Evolutionary conservation across 2,329 filamentous ascomycete genomes (phyloP), one percentile per base, ranked within the genome.

Genomic region (Colletotrichum spaethianum): DNA sequence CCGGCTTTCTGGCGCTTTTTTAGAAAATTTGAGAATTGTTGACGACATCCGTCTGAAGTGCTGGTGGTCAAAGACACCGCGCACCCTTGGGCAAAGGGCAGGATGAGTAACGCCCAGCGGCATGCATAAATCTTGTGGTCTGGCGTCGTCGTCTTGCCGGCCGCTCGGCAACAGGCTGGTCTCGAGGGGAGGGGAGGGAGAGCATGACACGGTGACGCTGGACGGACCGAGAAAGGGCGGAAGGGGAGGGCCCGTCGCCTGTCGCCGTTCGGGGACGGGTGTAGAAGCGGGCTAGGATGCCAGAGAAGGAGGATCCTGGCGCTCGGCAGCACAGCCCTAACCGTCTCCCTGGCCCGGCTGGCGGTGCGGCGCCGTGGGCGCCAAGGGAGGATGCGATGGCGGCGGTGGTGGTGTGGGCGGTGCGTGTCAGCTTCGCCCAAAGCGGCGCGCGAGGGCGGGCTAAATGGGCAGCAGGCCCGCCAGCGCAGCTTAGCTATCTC

Each of bases 401-500:
- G 33, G 60, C 44, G 31, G 18, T 26, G 40, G 31, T 48, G 28
- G 42, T 52, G 20, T 40, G 52, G 26, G 26, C 12, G n/a, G 26
- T 16, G 33, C 55, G 53, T 64, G 67, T 69, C 60, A 69, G 67
- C 67, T 61, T 67, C 26, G 60, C 52, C 60, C 60, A 57, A 59
- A 59, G 20, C 59, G 57, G 59, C 40, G 52, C 31, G 31, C 42
- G n/a, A 28, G 26, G 26, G 66, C 56, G 52, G 63, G 50, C n/a
- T 23, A 14, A n/a, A n/a, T 44, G 18, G 50, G 38, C 52, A 31
- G 46, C 61, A 60, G 36, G 67, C 28, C 62, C 26, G 46, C 20
- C 26, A 31, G 16, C 40, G n/a, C 56, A n/a, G 11, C 56, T 6
- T 26, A 31, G 40, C 20, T 6, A 11, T 31, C 40, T 46, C 23